These are phyloP conservation scores for Thinopyrum elongatum DNA, from an alignment of 176 grass and related monocot species.

Conservation along the genomic window DNA sequence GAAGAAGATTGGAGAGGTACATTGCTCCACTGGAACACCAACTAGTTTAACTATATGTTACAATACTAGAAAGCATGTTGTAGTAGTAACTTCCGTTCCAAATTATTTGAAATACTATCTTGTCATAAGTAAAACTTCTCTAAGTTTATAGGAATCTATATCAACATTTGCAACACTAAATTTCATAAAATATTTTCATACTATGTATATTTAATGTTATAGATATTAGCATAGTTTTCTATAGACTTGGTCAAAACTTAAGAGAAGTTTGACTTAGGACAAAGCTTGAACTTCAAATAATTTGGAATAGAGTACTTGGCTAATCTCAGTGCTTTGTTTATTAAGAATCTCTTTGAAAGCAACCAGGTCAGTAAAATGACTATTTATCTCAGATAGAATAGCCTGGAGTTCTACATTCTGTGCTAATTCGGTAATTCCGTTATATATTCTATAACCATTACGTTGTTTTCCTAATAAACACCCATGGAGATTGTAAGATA, in stretches of 20 bases:
- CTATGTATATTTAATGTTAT: neutral
- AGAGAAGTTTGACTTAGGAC: neutral
- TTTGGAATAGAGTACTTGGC: neutral
- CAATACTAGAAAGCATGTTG: neutral
- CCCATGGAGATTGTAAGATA: neutral
- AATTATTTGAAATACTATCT: neutral
- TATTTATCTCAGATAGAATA: neutral
- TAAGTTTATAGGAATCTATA: neutral
- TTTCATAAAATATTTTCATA: neutral
- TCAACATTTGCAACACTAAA: neutral
- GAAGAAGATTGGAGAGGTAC: constrained; percentile 92
- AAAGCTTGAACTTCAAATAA: neutral
- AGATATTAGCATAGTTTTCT: neutral
- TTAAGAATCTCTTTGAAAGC: constrained; percentile 6
- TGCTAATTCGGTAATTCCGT: neutral
- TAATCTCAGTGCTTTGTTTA: neutral
- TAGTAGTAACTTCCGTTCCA: neutral
- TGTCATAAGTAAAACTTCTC: neutral
- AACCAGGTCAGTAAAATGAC: neutral
- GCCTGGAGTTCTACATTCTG: neutral
- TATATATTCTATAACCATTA: neutral
- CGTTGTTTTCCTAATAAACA: neutral
- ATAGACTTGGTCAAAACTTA: neutral
- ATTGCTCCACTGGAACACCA: neutral
- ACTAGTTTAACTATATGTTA: neutral